Percentiles rank a stretch among this genome's conserved stretches.
These are phyloP conservation scores for Diplodia intermedia DNA, from an alignment of 2,329 filamentous ascomycete genomes.

Conservation along the genomic window DNA sequence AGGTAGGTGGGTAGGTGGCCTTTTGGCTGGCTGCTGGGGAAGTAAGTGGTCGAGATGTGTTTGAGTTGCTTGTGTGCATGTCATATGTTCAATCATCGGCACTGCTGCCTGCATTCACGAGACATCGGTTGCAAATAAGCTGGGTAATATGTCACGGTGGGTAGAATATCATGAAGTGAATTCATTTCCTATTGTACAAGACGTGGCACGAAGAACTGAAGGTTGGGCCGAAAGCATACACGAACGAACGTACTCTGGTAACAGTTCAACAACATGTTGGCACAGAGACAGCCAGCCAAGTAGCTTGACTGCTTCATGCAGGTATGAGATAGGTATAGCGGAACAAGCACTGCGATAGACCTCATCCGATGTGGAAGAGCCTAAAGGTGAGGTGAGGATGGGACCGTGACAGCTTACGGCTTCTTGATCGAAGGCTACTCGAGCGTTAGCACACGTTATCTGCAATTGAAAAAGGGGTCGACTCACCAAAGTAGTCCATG, in stretches of 20 bases:
- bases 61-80: too few species aligned
- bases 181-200: not conserved
- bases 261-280: not conserved
- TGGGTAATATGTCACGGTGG: not conserved
- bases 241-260: not conserved
- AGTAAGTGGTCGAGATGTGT: too few species aligned
- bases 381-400: not conserved
- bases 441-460: not conserved
- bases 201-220: not conserved
- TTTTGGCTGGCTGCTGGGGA: too few species aligned
- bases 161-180: not conserved
- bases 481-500: conserved; percentile 10
- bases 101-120: too few species aligned
- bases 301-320: not conserved
- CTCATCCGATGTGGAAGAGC: too few species aligned
- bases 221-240: not conserved
- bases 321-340: not conserved
- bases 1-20: not conserved
- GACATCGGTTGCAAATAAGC: too few species aligned
- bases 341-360: too few species aligned
- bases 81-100: too few species aligned
- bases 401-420: not conserved
- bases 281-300: too few species aligned
- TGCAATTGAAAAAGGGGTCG: not conserved
- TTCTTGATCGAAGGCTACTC: not conserved